Conservation (phyloP, 108 stramenopile genomes). For the Schizochytrium sp. region DNA sequence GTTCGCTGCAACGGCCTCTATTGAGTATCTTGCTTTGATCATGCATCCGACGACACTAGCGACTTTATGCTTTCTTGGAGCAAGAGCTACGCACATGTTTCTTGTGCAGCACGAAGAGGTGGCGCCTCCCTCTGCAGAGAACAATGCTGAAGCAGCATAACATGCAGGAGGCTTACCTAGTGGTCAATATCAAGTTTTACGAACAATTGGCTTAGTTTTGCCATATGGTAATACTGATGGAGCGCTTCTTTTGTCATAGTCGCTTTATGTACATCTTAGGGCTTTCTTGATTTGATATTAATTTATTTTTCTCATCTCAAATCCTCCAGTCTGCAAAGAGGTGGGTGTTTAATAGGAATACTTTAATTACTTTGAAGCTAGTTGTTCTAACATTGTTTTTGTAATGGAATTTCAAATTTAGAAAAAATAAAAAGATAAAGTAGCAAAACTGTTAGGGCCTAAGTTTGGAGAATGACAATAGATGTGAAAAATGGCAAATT, state of each 20-base stretch:
- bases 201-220: too few relatives aligned
- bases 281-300: too few relatives aligned
- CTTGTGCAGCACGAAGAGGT: neutral
- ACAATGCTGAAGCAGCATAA: neutral
- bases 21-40: neutral
- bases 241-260: too few relatives aligned
- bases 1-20: neutral
- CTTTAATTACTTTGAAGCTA: too few relatives aligned
- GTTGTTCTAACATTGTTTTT: neutral
- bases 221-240: too few relatives aligned
- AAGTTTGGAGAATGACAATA: neutral
- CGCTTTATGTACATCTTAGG: too few relatives aligned
- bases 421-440: neutral
- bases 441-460: neutral
- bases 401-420: neutral
- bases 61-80: neutral
- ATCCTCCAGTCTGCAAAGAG: too few relatives aligned
- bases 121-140: neutral
- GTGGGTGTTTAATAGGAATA: too few relatives aligned
- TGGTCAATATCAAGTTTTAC: too few relatives aligned
- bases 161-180: neutral
- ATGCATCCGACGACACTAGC: constrained; percentile 20
- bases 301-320: too few relatives aligned
- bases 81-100: neutral
- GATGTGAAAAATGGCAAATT: neutral